These are phyloP conservation scores for Phytophthora ohioensis DNA, from an alignment of 352 stramenopile species.

Conservation along the genomic window DNA sequence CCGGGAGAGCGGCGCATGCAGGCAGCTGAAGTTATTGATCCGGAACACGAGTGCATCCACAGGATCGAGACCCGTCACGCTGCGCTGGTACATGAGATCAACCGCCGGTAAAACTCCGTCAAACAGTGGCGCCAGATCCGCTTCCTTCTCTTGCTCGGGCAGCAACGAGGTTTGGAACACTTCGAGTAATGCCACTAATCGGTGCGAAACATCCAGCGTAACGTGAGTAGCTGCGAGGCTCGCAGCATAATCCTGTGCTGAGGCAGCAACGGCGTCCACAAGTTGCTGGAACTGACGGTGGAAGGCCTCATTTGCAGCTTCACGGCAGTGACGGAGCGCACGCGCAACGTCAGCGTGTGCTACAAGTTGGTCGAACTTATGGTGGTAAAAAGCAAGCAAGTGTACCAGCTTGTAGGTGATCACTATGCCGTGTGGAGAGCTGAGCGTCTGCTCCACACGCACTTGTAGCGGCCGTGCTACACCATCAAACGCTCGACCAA, in stretches of 20 bases:
- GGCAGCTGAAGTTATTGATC: constrained; percentile 78
- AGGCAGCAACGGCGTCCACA: constrained; percentile 52
- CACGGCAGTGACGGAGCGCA: constrained; percentile 51
- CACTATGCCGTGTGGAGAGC: constrained; percentile 60
- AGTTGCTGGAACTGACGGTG: constrained; percentile 61
- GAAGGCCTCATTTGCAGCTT: constrained; percentile 58
- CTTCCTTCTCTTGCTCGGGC: constrained; percentile 57
- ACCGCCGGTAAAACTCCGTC: constrained; percentile 59
- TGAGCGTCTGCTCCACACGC: constrained; percentile 71
- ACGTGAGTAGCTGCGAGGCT: constrained; percentile 67
- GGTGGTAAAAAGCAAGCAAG: constrained; percentile 71
- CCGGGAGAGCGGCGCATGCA: constrained; percentile 53
- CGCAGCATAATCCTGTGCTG: constrained; percentile 64
- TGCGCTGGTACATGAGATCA: constrained; percentile 60
- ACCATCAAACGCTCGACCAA: constrained; percentile 67
- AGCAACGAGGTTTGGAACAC: constrained; percentile 70
- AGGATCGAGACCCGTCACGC: constrained; percentile 43
- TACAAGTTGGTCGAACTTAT: constrained; percentile 66
- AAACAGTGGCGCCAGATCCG: constrained; percentile 62
- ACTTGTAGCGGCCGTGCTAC: constrained; percentile 69
- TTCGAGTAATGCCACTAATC: constrained; percentile 62
- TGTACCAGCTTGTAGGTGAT: constrained; percentile 76
- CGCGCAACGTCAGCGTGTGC: constrained; percentile 39
- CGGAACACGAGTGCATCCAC: constrained; percentile 72
- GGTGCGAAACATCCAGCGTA: constrained; percentile 66